A percentile compares a stretch with the other conserved stretches of the same genome.
Conservation (phyloP, 495 filamentous ascomycete species). For the Hypoxylon fragiforme region DNA sequence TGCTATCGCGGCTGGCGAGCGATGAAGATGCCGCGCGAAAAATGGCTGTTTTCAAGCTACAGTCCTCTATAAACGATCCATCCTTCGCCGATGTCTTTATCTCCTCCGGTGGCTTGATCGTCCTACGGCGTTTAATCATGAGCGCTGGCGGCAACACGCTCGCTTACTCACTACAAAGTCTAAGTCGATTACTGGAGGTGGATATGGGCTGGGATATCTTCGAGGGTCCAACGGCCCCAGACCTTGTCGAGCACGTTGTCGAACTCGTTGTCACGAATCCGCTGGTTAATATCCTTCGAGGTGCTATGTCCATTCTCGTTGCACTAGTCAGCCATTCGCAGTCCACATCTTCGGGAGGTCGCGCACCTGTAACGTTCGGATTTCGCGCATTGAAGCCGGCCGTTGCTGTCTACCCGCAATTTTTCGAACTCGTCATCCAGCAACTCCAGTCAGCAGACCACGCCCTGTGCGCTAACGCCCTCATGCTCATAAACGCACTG, state of each 20-base stretch:
- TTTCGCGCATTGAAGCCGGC: slow-evolving; percentile 92
- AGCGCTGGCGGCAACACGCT: slow-evolving; percentile 88
- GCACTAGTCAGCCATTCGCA: slow-evolving; percentile 87
- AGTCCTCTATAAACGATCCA: slow-evolving; percentile 90
- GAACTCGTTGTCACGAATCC: slow-evolving; percentile 94
- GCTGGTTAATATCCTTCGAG: slow-evolving; percentile 93
- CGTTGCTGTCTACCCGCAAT: slow-evolving; percentile 85
- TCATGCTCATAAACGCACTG: slow-evolving; percentile 92
- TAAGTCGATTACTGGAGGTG: slow-evolving; percentile 84
- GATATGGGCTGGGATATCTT: slow-evolving; percentile 96
- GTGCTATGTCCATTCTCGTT: slow-evolving; percentile 94
- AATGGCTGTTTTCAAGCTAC: slow-evolving; percentile 98
- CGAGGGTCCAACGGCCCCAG: slow-evolving; percentile 51
- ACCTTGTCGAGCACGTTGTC: slow-evolving; percentile 73
- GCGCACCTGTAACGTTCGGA: slow-evolving; percentile 65
- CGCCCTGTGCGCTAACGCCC: slow-evolving; percentile 90
- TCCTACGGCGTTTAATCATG: slow-evolving; percentile 79
- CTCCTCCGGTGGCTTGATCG: slow-evolving; percentile 77
- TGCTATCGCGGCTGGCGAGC: slow-evolving; percentile 58
- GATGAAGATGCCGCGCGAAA: slow-evolving; percentile 88
- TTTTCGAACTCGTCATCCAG: slow-evolving; percentile 90
- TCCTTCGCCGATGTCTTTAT: slow-evolving; percentile 98
- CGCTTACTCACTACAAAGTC: slow-evolving; percentile 88
- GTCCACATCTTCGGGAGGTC: slow-evolving; percentile 43
- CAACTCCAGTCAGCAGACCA: slow-evolving; percentile 92